Evolutionary conservation across 495 filamentous ascomycete genomes (phyloP).

Genomic region (Echria macrotheca): DNA sequence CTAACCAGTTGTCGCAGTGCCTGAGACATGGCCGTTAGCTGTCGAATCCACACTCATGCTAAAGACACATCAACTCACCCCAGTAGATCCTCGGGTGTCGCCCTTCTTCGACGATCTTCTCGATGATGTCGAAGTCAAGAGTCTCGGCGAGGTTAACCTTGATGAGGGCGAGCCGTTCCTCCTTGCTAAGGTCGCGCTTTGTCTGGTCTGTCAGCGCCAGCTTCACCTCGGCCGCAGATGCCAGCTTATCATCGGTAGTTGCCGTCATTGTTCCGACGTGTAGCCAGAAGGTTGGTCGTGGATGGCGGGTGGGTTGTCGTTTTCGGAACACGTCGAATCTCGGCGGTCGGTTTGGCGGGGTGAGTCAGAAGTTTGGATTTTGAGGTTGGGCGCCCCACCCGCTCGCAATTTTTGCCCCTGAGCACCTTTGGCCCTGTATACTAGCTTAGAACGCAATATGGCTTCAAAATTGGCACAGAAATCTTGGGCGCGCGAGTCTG

Average conservation of each 20-base stretch:
- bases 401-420: no score
- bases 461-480: no score
- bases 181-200: conserved; percentile 9
- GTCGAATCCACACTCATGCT: neutral
- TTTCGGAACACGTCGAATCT: conserved; percentile 1
- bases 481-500: no score
- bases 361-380: conserved; percentile 8
- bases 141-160: conserved; percentile 75
- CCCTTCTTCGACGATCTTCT: conserved; percentile 66
- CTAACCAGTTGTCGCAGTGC: conserved; percentile 74
- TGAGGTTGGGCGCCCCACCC: conserved; percentile 2
- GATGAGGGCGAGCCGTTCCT: conserved; percentile 61
- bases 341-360: neutral
- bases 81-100: conserved; percentile 75
- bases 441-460: no score
- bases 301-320: conserved; percentile 1
- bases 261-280: conserved; percentile 4
- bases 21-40: conserved; percentile 20
- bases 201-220: conserved; percentile 8
- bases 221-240: conserved; percentile 16
- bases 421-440: no score
- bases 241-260: conserved; percentile 13
- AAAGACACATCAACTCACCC: no score
- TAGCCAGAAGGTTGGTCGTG: neutral
- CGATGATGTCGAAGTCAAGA: conserved; percentile 80